These are phyloP conservation scores for Parachaetomium inaequale DNA, from an alignment of 495 filamentous ascomycete genomes.

Conservation along the genomic window DNA sequence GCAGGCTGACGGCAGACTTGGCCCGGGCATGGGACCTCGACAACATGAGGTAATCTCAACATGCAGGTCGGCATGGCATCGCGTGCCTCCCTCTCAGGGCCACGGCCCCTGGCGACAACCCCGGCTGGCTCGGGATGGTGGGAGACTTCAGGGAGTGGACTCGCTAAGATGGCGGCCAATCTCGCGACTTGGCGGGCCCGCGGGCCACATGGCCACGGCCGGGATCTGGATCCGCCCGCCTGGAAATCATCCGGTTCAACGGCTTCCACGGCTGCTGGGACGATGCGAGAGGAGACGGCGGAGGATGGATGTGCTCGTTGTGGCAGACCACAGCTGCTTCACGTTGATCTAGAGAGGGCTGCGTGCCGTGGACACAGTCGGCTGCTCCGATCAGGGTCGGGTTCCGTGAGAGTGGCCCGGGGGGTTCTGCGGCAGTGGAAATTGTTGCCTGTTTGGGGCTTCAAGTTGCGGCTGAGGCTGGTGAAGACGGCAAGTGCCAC, in stretches of 20 bases:
- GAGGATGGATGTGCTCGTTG: too few species aligned
- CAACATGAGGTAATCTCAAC: not conserved
- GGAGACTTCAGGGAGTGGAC: not conserved
- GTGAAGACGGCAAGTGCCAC: not conserved
- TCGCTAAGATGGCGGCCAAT: slow-evolving; percentile 11
- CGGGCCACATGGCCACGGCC: slow-evolving; percentile 20
- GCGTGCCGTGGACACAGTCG: too few species aligned
- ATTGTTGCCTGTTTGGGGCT: slow-evolving; percentile 6
- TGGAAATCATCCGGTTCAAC: slow-evolving; percentile 7
- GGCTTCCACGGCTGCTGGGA: not conserved
- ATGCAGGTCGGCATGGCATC: not conserved
- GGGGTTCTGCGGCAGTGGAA: not conserved
- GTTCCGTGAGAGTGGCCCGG: too few species aligned
- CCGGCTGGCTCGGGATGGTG: slow-evolving; percentile 5
- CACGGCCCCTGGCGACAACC: not conserved
- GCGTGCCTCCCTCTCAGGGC: not conserved
- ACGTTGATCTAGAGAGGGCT: too few species aligned
- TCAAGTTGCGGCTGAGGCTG: slow-evolving; percentile 2
- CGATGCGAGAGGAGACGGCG: too few species aligned
- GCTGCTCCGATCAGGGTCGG: too few species aligned
- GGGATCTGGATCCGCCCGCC: slow-evolving; percentile 19
- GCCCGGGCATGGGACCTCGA: too few species aligned
- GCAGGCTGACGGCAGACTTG: too few species aligned
- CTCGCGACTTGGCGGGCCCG: slow-evolving; percentile 11
- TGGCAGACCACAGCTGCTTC: too few species aligned